Conservation (phyloP, 345 rosid genomes). For the Lumnitzera littorea region DNA sequence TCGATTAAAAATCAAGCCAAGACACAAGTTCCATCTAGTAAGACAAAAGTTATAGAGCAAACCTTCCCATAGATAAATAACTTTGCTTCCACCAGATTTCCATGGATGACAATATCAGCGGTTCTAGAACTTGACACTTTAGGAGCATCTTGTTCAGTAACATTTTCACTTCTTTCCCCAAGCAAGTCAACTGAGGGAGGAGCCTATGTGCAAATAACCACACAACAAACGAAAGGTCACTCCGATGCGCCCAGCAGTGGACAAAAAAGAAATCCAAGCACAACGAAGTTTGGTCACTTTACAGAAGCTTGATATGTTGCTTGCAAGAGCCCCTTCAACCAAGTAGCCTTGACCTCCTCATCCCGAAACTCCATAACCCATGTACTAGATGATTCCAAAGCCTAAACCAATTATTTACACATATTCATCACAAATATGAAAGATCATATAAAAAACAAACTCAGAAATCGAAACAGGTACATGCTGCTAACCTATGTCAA, state of each 20-base stretch:
- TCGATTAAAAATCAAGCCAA: no score
- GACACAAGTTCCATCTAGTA: background rate
- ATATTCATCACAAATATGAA: background rate
- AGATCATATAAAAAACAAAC: background rate
- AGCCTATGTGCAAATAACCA: conserved; percentile 36
- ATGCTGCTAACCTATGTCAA: background rate
- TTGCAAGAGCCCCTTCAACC: conserved; percentile 83
- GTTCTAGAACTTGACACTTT: conserved; percentile 38
- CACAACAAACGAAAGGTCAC: conserved; percentile 8
- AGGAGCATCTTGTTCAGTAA: conserved; percentile 29
- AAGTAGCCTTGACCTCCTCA: conserved; percentile 64
- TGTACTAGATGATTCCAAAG: conserved; percentile 84
- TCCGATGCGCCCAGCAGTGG: background rate
- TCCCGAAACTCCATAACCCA: conserved; percentile 78
- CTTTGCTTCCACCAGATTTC: conserved; percentile 73
- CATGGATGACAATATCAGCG: conserved; percentile 76
- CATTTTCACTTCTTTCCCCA: conserved; percentile 39
- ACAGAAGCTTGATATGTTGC: conserved; percentile 98
- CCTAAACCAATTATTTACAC: conserved; percentile 29
- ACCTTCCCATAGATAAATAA: conserved; percentile 79
- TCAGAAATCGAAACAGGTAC: no score
- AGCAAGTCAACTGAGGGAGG: conserved; percentile 63
- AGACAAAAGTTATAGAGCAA: conserved; percentile 18
- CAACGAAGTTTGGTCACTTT: conserved; percentile 14
- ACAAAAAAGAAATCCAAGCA: conserved; percentile 5